Conservation (phyloP, 208 protist species). For the Tritrichomonas musculus region DNA sequence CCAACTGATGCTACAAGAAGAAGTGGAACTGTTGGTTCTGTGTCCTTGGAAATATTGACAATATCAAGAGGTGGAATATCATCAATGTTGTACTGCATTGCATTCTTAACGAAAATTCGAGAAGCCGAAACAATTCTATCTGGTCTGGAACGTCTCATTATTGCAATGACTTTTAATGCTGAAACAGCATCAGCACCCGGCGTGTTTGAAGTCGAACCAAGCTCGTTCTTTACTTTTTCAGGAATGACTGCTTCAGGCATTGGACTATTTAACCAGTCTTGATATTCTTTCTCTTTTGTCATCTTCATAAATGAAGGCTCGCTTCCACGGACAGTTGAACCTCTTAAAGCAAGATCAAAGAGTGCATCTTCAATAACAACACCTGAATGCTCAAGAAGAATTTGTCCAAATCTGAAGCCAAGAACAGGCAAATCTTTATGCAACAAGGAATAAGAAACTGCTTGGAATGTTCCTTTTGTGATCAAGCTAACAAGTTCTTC, state of each 20-base stretch:
- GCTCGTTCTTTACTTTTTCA: background rate
- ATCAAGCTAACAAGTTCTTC: background rate
- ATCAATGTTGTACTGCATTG: constrained; percentile 52
- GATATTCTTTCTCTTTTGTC: background rate
- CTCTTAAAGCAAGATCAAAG: background rate
- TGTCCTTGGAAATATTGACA: constrained; percentile 55
- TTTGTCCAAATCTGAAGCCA: constrained; percentile 18
- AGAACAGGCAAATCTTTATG: background rate
- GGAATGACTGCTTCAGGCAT: constrained; percentile 73
- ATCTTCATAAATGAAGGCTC: background rate
- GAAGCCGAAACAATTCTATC: constrained; percentile 52
- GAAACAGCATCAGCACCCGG: background rate
- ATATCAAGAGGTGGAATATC: background rate
- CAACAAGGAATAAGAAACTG: background rate
- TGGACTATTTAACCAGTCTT: constrained; percentile 61
- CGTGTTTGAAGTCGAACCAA: background rate
- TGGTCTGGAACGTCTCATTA: constrained; percentile 47
- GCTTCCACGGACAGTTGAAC: background rate
- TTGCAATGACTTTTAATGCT: background rate
- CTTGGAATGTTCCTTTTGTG: background rate
- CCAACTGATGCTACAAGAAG: constrained; percentile 72
- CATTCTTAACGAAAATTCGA: constrained; percentile 47
- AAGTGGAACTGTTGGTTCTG: constrained; percentile 58
- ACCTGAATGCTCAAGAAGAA: background rate
- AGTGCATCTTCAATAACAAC: background rate